These are phyloP conservation scores for Trichocladium antarcticum DNA, from an alignment of 495 filamentous ascomycete species.

Conservation along the genomic window DNA sequence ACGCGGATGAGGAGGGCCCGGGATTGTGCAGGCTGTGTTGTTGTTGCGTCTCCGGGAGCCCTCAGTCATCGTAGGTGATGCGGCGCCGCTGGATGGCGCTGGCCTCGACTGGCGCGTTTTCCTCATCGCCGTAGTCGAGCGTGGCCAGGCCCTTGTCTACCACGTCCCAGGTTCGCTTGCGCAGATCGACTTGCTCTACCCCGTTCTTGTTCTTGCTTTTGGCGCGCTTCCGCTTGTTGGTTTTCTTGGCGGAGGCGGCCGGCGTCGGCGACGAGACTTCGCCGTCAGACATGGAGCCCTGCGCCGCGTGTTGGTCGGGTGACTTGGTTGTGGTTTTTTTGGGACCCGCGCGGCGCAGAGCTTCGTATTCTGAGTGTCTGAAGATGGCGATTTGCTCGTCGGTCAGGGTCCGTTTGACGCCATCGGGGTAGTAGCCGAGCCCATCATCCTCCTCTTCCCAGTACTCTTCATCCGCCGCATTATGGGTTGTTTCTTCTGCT, in stretches of 20 bases:
- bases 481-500: conserved; percentile 11
- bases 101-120: conserved; percentile 12
- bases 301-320: conserved; percentile 8
- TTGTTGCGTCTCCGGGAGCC: not conserved
- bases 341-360: conserved; percentile 44
- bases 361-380: conserved; percentile 76
- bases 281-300: conserved; percentile 19
- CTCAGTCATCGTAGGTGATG: conserved; percentile 42
- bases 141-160: conserved; percentile 41
- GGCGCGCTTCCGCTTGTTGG: conserved; percentile 25
- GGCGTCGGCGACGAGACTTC: conserved; percentile 25
- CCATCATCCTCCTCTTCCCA: conserved; percentile 46
- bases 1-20: too few species aligned
- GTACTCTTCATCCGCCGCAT: conserved; percentile 23
- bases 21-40: too few species aligned
- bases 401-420: conserved; percentile 81
- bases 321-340: conserved; percentile 13
- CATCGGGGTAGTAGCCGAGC: conserved; percentile 82
- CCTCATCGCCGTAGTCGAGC: conserved; percentile 43
- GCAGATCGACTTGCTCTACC: conserved; percentile 41
- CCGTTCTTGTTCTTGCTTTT: conserved; percentile 31
- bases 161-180: conserved; percentile 49
- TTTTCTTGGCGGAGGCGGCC: conserved; percentile 19
- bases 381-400: conserved; percentile 88
- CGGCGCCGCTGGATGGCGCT: conserved; percentile 30